A percentile compares a stretch with the other conserved stretches of the same genome.
Conservation (phyloP, 1,284 basidiomycete species). For the Malassezia japonica region DNA sequence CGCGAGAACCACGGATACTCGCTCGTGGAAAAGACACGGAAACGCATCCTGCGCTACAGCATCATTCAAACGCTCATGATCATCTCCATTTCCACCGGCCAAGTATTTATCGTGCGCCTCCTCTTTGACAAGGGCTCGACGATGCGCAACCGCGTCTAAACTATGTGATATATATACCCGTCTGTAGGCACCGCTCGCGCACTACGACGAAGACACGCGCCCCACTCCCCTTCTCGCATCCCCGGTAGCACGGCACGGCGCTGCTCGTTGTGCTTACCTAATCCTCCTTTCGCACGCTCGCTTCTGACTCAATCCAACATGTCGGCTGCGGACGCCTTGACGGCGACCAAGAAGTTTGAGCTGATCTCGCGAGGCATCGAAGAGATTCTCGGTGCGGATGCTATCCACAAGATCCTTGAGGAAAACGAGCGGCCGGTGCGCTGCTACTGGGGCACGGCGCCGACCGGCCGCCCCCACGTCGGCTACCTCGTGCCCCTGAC, state of each 20-base stretch:
- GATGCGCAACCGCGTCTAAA: conserved; percentile 36
- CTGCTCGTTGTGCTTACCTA: conserved; percentile 6
- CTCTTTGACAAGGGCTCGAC: conserved; percentile 35
- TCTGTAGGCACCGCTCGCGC: too few relatives aligned
- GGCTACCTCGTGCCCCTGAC: conserved; percentile 91
- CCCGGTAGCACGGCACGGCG: too few relatives aligned
- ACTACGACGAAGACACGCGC: too few relatives aligned
- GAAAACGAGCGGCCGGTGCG: conserved; percentile 51
- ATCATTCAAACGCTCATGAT: conserved; percentile 36
- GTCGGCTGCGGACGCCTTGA: not conserved
- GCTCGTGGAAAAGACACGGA: conserved; percentile 36
- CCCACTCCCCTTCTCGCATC: too few relatives aligned
- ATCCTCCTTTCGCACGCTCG: not conserved
- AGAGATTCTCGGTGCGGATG: conserved; percentile 78
- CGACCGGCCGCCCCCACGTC: conserved; percentile 85
- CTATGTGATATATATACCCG: not conserved
- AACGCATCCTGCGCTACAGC: conserved; percentile 40
- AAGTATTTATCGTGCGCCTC: conserved; percentile 38
- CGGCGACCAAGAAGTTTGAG: conserved; percentile 62
- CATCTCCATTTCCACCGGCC: conserved; percentile 34
- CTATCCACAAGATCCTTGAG: conserved; percentile 68
- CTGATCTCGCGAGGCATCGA: conserved; percentile 77
- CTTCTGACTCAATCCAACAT: not conserved
- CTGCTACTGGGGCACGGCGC: conserved; percentile 64
- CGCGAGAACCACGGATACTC: conserved; percentile 44